Evolutionary conservation across 2,329 filamentous ascomycete species (phyloP).

Genomic region (Penicillium brevicompactum): DNA sequence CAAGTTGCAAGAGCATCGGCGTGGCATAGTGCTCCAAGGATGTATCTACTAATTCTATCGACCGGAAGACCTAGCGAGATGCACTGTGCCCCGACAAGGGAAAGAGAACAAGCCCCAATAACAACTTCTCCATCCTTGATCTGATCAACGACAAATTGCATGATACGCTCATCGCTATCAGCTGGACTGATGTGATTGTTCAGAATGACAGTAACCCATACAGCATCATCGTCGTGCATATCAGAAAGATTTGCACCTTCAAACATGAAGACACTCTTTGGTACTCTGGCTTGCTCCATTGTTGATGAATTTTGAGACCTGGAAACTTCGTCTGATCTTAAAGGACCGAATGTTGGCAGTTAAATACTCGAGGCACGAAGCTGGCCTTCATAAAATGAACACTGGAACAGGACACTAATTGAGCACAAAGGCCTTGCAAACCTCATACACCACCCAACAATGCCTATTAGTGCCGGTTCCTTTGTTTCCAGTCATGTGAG

Average conservation of each 20-base stretch:
- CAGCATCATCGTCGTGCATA: neutral
- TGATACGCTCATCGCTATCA: neutral
- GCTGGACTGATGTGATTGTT: neutral
- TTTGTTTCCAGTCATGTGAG: too few species aligned
- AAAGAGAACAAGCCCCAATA: neutral
- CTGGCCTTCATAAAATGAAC: neutral
- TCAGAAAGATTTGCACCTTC: neutral
- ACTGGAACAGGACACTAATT: neutral
- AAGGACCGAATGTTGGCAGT: too few species aligned
- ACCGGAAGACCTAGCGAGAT: neutral
- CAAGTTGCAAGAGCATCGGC: neutral
- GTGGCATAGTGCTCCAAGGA: neutral
- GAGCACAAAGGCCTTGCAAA: neutral
- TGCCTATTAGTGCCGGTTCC: neutral
- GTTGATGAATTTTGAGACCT: neutral
- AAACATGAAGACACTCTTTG: neutral
- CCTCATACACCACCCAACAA: neutral
- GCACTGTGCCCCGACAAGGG: neutral
- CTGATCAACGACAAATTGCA: neutral
- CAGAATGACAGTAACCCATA: neutral
- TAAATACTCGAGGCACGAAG: neutral
- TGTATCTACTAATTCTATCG: neutral
- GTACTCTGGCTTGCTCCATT: neutral
- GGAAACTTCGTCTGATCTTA: neutral
- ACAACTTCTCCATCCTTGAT: neutral